These are phyloP conservation scores for Novymonas esmeraldas DNA, from an alignment of 208 protist species.

Conservation along the genomic window DNA sequence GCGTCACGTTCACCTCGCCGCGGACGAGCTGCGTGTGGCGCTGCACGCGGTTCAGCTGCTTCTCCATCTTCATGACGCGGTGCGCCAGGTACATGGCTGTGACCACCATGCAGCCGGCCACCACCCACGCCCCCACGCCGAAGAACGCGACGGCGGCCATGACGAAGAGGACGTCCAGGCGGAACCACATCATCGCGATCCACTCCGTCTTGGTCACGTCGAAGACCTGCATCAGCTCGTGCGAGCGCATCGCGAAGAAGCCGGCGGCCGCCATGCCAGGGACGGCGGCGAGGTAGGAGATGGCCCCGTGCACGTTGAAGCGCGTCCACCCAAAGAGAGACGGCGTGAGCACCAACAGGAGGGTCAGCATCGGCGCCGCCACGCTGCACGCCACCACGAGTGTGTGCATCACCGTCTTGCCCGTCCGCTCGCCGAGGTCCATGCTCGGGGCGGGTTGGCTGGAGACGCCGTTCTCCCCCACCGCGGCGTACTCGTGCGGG, in stretches of 20 bases:
- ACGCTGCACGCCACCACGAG: constrained; percentile 63
- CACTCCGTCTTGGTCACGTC: constrained; percentile 73
- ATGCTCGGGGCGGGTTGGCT: background rate
- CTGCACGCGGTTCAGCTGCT: constrained; percentile 50
- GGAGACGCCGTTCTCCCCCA: constrained; percentile 10
- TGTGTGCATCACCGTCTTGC: constrained; percentile 52
- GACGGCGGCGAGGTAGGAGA: constrained; percentile 49
- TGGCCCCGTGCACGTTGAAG: constrained; percentile 37
- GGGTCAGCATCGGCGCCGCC: constrained; percentile 39
- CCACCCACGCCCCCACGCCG: constrained; percentile 57
- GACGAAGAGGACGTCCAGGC: constrained; percentile 77
- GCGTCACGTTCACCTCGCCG: constrained; percentile 61
- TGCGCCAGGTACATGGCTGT: constrained; percentile 73
- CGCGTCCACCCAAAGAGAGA: constrained; percentile 48
- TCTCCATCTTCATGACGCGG: constrained; percentile 78
- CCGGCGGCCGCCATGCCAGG: constrained; percentile 47
- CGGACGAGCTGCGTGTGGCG: constrained; percentile 72
- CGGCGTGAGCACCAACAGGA: constrained; percentile 52
- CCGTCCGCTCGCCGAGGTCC: background rate
- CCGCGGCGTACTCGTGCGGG: constrained; percentile 17
- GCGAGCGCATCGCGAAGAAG: constrained; percentile 55
- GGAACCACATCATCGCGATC: constrained; percentile 87
- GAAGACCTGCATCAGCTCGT: constrained; percentile 27
- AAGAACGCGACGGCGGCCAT: constrained; percentile 64
- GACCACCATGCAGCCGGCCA: constrained; percentile 48